Evolutionary conservation across 2,329 filamentous ascomycete genomes (phyloP).

Genomic region (Colletotrichum karsti): DNA sequence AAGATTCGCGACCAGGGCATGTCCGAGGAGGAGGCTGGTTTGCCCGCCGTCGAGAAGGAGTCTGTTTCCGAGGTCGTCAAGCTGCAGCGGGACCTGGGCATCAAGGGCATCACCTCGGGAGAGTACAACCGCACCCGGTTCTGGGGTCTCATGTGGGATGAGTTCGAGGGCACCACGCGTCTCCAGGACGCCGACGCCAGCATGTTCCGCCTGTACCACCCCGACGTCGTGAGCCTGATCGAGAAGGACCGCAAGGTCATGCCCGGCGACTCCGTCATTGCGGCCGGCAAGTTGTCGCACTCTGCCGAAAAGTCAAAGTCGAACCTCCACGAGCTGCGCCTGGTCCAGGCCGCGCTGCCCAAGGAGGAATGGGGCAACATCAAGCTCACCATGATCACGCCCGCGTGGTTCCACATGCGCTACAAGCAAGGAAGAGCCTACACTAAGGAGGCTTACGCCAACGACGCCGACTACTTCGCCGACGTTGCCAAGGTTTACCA

Average conservation of each 20-base stretch:
- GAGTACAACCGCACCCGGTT: slow-evolving; percentile 67
- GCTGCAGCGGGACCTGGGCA: slow-evolving; percentile 72
- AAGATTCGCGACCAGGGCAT: slow-evolving; percentile 59
- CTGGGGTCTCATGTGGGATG: slow-evolving; percentile 63
- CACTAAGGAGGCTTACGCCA: slow-evolving; percentile 34
- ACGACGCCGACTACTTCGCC: slow-evolving; percentile 63
- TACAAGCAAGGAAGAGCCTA: slow-evolving; percentile 37
- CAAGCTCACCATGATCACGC: slow-evolving; percentile 64
- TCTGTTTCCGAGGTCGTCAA: slow-evolving; percentile 73
- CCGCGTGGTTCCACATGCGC: slow-evolving; percentile 53
- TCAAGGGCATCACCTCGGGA: slow-evolving; percentile 74
- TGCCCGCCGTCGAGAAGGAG: slow-evolving; percentile 70
- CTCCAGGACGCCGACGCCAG: slow-evolving; percentile 59
- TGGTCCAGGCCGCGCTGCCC: slow-evolving; percentile 55
- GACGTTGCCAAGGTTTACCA: slow-evolving; percentile 74
- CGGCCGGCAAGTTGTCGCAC: slow-evolving; percentile 55
- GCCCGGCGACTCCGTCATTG: slow-evolving; percentile 65
- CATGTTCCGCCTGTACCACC: slow-evolving; percentile 64
- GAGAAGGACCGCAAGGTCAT: slow-evolving; percentile 62
- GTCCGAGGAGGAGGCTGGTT: slow-evolving; percentile 55
- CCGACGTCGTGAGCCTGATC: slow-evolving; percentile 62
- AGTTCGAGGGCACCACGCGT: slow-evolving; percentile 57
- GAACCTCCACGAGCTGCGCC: slow-evolving; percentile 59
- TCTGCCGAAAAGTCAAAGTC: slow-evolving; percentile 49
- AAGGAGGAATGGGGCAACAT: slow-evolving; percentile 58